Conservation (phyloP, 768 basidiomycete species). For the Tubosaeta sp. region DNA sequence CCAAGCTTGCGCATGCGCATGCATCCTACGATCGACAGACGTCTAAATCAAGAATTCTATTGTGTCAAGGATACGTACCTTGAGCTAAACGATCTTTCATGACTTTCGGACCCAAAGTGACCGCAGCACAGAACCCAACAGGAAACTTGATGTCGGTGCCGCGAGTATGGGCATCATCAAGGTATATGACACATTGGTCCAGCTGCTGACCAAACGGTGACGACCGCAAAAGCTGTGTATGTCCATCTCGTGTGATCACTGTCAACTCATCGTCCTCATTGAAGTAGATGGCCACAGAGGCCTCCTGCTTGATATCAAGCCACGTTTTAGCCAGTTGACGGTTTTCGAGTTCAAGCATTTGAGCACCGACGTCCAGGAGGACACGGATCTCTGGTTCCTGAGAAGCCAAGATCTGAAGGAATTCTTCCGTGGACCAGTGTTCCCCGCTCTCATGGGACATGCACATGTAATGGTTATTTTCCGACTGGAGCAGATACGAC, state of each 20-base stretch:
- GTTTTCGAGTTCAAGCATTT: conserved; percentile 27
- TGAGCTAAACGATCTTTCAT: too few species aligned
- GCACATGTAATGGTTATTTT: too few species aligned
- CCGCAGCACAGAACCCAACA: too few species aligned
- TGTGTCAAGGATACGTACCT: too few species aligned
- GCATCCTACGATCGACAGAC: too few species aligned
- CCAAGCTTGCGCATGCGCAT: too few species aligned
- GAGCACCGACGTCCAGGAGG: conserved; percentile 51
- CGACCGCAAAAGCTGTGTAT: too few species aligned
- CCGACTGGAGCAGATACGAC: too few species aligned
- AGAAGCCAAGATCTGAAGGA: conserved; percentile 26
- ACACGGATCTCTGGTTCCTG: conserved; percentile 38
- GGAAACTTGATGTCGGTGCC: conserved; percentile 18
- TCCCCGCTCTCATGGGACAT: background rate
- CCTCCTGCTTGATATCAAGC: conserved; percentile 20
- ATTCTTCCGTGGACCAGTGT: background rate
- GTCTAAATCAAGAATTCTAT: too few species aligned
- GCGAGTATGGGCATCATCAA: conserved; percentile 31
- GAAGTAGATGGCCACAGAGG: conserved; percentile 6
- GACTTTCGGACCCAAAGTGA: too few species aligned
- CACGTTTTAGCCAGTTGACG: conserved; percentile 16
- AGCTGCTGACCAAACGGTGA: conserved; percentile 14
- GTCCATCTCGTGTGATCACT: too few species aligned
- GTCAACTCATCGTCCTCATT: too few species aligned
- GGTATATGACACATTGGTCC: conserved; percentile 31